Evolutionary conservation across 2,329 filamentous ascomycete species (phyloP), one percentile per base, ranked within the genome.

Genomic region (Rutstroemia sp.): DNA sequence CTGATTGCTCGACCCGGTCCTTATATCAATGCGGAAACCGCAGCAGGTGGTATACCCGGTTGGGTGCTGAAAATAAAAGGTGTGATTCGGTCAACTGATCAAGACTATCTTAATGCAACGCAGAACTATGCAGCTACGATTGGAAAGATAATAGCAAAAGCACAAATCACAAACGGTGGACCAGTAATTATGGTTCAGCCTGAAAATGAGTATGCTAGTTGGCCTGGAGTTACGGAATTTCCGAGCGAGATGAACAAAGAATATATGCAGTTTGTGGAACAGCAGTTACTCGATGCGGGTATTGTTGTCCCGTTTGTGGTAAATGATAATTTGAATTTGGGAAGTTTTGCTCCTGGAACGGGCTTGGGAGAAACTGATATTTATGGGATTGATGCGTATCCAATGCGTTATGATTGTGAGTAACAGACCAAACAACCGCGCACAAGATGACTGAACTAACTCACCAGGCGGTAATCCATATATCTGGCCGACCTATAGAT

Each of bases 141-240:
- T 50, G 80, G 79, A 25, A 76, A 76, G 12, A 82, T 84, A 10
- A 85, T 95, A 61, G 86, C 88, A 4, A 81, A 83, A 54, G 83
- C 81, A 0, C 89, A 94, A 64, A 92, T 95, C 65, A 92, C 88
- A 1, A 88, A 92, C 52, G 89, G 87, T 0, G 89, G 89, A 0
- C 88, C 88, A 0, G 78, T 95, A 7, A 89, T 95, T 58, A 72
- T 92, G 1, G 78, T 87, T 46, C 89, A 95, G 68, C 85, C 87
- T 0, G 89, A 95, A 68, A 95, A 94, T 60, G 89, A 94, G 68
- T 92, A 92, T 66, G 83, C 79, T 1, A 70, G 73, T 17, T 76
- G 75, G 1, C 71, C 73, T n/a, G 72, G 71, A 62, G 72, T 14
- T 16, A 8, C 3, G 4, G 73, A 73, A 2, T 72, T 78, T 17